Conservation (phyloP, 805 yeast species). For the Kockiozyma suomiensis region DNA sequence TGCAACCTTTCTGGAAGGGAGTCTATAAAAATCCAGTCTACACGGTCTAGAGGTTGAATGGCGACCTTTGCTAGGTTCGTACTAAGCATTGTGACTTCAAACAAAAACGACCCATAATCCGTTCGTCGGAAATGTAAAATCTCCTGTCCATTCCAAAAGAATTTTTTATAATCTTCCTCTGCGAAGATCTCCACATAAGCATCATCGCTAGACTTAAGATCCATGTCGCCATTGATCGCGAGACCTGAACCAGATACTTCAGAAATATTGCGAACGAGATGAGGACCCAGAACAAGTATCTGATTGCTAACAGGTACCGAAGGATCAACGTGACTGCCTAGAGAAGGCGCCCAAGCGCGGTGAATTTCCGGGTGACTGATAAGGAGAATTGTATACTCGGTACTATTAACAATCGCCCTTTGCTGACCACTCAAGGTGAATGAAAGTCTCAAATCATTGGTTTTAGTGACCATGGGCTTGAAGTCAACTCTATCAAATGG, state of each 20-base stretch:
- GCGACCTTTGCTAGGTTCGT: constrained; percentile 14
- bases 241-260: constrained; percentile 1
- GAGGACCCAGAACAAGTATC: constrained; percentile 26
- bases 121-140: constrained; percentile 5
- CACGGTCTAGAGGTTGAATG: constrained; percentile 12
- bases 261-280: constrained; percentile 25
- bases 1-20: constrained; percentile 14
- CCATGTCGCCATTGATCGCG: constrained; percentile 19
- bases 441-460: constrained; percentile 7
- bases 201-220: constrained; percentile 16
- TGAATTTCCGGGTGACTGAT: constrained; percentile 23
- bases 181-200: constrained; percentile 21
- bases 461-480: background rate
- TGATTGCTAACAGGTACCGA: constrained; percentile 11
- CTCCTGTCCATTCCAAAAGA: constrained; percentile 21
- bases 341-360: constrained; percentile 25
- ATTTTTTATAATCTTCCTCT: constrained; percentile 1
- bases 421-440: constrained; percentile 14
- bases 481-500: background rate
- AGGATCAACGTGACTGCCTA: constrained; percentile 15
- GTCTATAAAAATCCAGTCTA: constrained; percentile 17
- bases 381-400: constrained; percentile 14
- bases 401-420: constrained; percentile 5
- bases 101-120: constrained; percentile 14
- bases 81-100: constrained; percentile 17